Evolutionary conservation across 768 basidiomycete species (phyloP).

Genomic region (Russula ochroleuca): DNA sequence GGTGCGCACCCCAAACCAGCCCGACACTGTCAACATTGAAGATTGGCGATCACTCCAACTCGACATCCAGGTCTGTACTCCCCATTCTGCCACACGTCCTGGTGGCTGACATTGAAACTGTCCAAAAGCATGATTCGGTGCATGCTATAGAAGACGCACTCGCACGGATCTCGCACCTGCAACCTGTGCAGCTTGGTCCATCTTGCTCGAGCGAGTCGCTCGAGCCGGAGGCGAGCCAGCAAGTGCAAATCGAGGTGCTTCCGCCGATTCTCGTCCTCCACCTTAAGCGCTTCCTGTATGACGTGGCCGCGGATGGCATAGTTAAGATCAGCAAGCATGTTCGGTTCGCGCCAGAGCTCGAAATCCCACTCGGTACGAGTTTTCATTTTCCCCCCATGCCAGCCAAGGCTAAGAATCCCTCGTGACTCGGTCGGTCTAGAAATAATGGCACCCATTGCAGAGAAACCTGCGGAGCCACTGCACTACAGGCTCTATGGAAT

Average conservation of each 20-base stretch:
- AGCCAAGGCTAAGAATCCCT: background rate
- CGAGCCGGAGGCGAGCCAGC: constrained; percentile 61
- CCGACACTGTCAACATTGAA: constrained; percentile 83
- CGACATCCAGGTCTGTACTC: constrained; percentile 69
- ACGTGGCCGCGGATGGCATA: constrained; percentile 64
- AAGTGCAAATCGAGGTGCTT: constrained; percentile 71
- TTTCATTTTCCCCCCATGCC: background rate
- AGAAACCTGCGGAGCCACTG: constrained; percentile 52
- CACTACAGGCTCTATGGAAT: constrained; percentile 81
- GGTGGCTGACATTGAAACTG: background rate
- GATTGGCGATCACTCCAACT: constrained; percentile 86
- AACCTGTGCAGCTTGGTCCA: constrained; percentile 65
- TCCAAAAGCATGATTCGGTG: constrained; percentile 62
- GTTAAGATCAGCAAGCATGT: constrained; percentile 85
- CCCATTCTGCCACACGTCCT: no score
- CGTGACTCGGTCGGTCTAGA: background rate
- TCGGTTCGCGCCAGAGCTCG: constrained; percentile 69
- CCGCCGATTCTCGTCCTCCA: constrained; percentile 87
- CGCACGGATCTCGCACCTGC: constrained; percentile 75
- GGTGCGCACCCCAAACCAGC: constrained; percentile 71
- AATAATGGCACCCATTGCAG: constrained; percentile 30
- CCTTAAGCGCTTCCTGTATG: constrained; percentile 88
- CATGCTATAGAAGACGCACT: no score
- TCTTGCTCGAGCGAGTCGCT: constrained; percentile 37
- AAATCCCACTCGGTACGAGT: constrained; percentile 60